Evolutionary conservation across 116 monocot species (phyloP).

Genomic region (Posidonia oceanica): DNA sequence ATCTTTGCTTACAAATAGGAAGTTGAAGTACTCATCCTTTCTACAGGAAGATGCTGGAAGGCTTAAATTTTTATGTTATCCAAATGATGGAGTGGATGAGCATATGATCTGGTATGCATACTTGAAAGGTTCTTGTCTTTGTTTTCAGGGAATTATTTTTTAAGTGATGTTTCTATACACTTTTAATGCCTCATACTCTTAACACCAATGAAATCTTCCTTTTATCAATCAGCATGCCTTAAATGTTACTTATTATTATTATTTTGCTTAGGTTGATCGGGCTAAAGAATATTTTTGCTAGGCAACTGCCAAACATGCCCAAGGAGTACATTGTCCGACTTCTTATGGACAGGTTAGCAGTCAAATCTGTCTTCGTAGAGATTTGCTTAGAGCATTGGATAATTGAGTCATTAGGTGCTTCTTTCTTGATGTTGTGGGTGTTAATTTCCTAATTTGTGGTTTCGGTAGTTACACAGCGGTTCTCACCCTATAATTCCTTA

Average conservation of each 20-base stretch:
- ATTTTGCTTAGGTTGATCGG: conserved; percentile 70
- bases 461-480: too few relatives aligned
- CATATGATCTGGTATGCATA: conserved; percentile 90
- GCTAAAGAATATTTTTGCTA: conserved; percentile 95
- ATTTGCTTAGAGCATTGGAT: neutral
- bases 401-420: too few relatives aligned
- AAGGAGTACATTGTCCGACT: conserved; percentile 97
- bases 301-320: conserved; percentile 99
- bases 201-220: too few relatives aligned
- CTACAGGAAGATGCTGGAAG: conserved; percentile 80
- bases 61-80: conserved; percentile 80
- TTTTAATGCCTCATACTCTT: too few relatives aligned
- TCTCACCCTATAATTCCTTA: too few relatives aligned
- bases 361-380: neutral
- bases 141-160: neutral
- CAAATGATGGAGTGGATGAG: conserved; percentile 95
- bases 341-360: conserved; percentile 96
- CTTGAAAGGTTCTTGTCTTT: conserved; percentile 1
- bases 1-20: neutral
- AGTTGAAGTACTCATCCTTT: neutral
- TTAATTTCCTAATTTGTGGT: too few relatives aligned
- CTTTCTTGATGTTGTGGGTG: too few relatives aligned
- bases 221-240: neutral
- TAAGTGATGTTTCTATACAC: too few relatives aligned
- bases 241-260: neutral